These are phyloP conservation scores for Smallanthus sonchifolius DNA, from an alignment of 129 eudicot genomes.

Conservation along the genomic window DNA sequence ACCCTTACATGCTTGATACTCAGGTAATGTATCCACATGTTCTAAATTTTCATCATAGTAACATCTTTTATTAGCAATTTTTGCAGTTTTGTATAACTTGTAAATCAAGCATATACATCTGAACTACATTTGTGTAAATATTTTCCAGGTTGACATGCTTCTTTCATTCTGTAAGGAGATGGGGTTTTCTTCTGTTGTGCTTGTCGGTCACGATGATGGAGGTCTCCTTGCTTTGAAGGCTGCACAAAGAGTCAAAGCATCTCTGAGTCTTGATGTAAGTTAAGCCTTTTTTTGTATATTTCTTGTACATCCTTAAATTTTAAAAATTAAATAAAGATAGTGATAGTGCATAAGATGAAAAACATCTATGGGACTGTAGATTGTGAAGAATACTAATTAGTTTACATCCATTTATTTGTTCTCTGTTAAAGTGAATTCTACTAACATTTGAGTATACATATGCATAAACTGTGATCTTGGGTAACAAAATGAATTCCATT, in stretches of 20 bases:
- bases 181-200: slow-evolving; percentile 90
- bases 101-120: not conserved
- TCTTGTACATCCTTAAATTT: not conserved
- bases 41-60: not conserved
- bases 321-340: not conserved
- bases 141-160: slow-evolving; percentile 87
- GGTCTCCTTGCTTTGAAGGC: slow-evolving; percentile 92
- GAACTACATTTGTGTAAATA: not conserved
- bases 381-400: not conserved
- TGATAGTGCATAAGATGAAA: not conserved
- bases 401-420: not conserved
- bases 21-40: slow-evolving; percentile 51
- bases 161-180: slow-evolving; percentile 70
- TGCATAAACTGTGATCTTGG: not conserved
- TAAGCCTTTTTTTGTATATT: not conserved
- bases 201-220: slow-evolving; percentile 98
- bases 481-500: not conserved
- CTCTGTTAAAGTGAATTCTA: not conserved
- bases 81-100: not conserved
- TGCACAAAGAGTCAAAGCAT: slow-evolving; percentile 58
- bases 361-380: not conserved
- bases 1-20: slow-evolving; percentile 89
- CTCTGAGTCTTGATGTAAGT: slow-evolving; percentile 66
- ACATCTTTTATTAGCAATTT: not conserved
- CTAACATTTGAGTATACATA: not conserved